Conservation (phyloP, 2,329 filamentous ascomycete genomes). For the Penicillium occitanis region DNA sequence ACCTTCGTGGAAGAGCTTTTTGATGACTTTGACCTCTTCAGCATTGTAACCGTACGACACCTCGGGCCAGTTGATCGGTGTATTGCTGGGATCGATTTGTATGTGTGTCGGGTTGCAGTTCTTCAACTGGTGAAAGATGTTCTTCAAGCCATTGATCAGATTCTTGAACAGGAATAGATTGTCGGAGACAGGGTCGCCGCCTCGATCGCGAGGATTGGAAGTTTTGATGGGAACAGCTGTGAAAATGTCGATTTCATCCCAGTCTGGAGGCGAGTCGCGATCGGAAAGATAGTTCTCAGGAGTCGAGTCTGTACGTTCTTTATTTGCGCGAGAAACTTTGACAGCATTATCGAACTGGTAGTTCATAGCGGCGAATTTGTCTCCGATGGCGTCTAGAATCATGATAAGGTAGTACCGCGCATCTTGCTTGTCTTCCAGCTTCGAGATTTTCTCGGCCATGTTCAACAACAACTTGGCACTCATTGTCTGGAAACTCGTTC, state of each 20-base stretch:
- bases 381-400: constrained; percentile 95
- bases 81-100: constrained; percentile 71
- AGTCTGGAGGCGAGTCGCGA: constrained; percentile 77
- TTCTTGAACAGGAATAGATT: constrained; percentile 99
- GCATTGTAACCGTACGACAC: constrained; percentile 95
- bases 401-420: constrained; percentile 94
- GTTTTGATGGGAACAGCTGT: constrained; percentile 94
- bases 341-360: constrained; percentile 91
- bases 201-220: constrained; percentile 83
- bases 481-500: constrained; percentile 99
- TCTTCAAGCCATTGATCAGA: constrained; percentile 90
- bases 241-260: constrained; percentile 98
- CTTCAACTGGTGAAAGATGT: constrained; percentile 91
- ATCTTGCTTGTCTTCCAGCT: constrained; percentile 87
- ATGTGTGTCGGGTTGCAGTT: constrained; percentile 74
- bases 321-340: constrained; percentile 79
- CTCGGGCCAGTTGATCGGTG: constrained; percentile 88
- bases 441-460: constrained; percentile 97
- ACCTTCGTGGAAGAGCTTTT: constrained; percentile 95
- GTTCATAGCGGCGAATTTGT: constrained; percentile 99
- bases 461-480: constrained; percentile 95
- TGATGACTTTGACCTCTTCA: constrained; percentile 93
- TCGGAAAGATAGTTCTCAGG: constrained; percentile 83
- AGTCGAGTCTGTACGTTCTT: constrained; percentile 62
- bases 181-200: constrained; percentile 85